A percentile compares a stretch with the other conserved stretches of the same genome.
These are phyloP conservation scores for Xylaria multiplex DNA, from an alignment of 2,329 filamentous ascomycete species.

Conservation along the genomic window DNA sequence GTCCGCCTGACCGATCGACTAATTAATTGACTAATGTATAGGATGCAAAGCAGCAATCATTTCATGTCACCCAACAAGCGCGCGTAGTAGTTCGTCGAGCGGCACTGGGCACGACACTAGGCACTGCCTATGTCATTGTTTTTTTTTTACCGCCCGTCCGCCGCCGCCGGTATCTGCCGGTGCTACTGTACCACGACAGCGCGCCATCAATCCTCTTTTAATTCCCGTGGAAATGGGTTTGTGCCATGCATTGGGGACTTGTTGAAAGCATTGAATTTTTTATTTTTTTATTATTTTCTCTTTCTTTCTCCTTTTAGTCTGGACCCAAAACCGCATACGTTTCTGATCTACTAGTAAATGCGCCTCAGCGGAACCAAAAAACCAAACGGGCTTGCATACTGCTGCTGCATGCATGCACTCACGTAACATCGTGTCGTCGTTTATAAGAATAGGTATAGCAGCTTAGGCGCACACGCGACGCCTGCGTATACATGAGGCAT, in stretches of 20 bases:
- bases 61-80: not conserved
- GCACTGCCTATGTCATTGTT: too few relatives aligned
- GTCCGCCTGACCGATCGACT: constrained; percentile 27
- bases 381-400: constrained; percentile 25
- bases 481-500: not conserved
- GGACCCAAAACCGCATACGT: constrained; percentile 3
- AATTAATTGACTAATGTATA: constrained; percentile 14
- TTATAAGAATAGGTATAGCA: not conserved
- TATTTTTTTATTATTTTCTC: too few relatives aligned
- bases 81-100: constrained; percentile 23
- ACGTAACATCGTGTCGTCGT: constrained; percentile 22
- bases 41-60: not conserved
- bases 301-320: not conserved
- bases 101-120: not conserved
- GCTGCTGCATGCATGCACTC: constrained; percentile 22
- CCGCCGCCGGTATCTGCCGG: constrained; percentile 31
- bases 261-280: not conserved
- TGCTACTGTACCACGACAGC: constrained; percentile 31
- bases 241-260: constrained; percentile 4
- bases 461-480: not conserved
- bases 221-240: constrained; percentile 20
- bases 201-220: constrained; percentile 21
- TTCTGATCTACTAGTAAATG: constrained; percentile 14
- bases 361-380: constrained; percentile 29
- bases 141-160: too few relatives aligned